phyloP scores from a whole-genome alignment of 345 rosid genomes.

The Geranium rotundifolium region DNA sequence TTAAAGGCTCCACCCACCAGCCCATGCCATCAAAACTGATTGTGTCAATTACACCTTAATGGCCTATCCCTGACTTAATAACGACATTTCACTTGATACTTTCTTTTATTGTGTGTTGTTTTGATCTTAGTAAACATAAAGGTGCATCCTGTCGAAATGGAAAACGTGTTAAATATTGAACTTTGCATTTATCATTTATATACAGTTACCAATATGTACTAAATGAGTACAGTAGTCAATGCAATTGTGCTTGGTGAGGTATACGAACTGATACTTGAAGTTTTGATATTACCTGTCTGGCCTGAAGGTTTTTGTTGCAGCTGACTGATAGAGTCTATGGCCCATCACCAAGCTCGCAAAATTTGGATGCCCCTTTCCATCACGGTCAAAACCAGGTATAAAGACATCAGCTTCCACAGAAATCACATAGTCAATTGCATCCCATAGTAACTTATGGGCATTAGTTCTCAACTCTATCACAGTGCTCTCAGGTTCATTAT shows the following conservation, averaged over 20 bases:
- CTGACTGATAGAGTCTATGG: slow-evolving; percentile 82
- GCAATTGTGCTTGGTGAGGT: neutral
- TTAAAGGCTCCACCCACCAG: too few relatives aligned
- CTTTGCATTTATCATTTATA: too few relatives aligned
- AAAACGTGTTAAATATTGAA: too few relatives aligned
- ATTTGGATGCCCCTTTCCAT: slow-evolving; percentile 91
- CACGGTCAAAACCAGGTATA: slow-evolving; percentile 76
- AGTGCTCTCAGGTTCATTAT: slow-evolving; percentile 92
- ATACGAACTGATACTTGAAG: neutral
- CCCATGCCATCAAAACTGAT: too few relatives aligned
- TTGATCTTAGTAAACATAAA: neutral
- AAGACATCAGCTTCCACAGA: slow-evolving; percentile 92
- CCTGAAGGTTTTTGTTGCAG: slow-evolving; percentile 67
- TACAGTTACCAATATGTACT: neutral
- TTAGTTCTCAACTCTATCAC: slow-evolving; percentile 92
- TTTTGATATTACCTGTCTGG: slow-evolving; percentile 59
- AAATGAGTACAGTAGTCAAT: neutral
- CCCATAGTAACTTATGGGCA: slow-evolving; percentile 94
- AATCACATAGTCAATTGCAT: slow-evolving; percentile 77
- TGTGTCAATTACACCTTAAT: too few relatives aligned
- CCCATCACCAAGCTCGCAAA: slow-evolving; percentile 93
- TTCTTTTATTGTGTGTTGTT: too few relatives aligned
- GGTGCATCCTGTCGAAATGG: neutral
- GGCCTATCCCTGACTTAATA: too few relatives aligned
- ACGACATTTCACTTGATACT: too few relatives aligned